A percentile compares a stretch with the other conserved stretches of the same genome.
phyloP scores from a whole-genome alignment of 805 yeast species.

The Blastobotrys mokoenaii region DNA sequence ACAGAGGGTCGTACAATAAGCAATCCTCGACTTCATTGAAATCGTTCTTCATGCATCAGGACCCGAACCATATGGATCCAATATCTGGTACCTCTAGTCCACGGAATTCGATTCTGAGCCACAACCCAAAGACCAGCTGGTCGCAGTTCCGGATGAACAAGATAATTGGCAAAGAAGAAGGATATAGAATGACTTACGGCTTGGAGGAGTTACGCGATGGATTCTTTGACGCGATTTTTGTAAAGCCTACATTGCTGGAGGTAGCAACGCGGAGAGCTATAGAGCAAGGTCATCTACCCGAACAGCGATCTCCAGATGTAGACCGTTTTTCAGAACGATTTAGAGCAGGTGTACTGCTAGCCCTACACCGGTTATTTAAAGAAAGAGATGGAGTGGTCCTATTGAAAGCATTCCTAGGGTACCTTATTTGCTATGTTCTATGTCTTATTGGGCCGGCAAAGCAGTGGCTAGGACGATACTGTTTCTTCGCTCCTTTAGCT shows the following conservation, averaged over 20 bases:
- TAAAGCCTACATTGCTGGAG: conserved; percentile 22
- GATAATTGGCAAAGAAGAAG: conserved; percentile 19
- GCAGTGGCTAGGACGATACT: conserved; percentile 36
- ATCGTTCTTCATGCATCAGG: neutral
- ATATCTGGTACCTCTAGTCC: too few species aligned
- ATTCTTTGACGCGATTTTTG: conserved; percentile 39
- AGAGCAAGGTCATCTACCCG: neutral
- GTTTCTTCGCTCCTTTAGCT: conserved; percentile 37
- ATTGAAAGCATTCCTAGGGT: conserved; percentile 33
- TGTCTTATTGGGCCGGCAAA: conserved; percentile 34
- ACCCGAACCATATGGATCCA: too few species aligned
- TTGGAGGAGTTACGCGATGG: conserved; percentile 42
- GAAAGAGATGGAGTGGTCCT: conserved; percentile 5
- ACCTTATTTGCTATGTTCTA: conserved; percentile 32
- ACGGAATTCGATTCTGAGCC: neutral
- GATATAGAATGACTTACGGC: conserved; percentile 30
- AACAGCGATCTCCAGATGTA: neutral
- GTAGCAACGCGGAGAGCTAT: neutral
- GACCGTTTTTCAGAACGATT: neutral
- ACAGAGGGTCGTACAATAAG: conserved; percentile 6
- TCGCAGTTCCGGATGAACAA: conserved; percentile 7
- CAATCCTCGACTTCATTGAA: neutral
- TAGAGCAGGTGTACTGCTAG: neutral
- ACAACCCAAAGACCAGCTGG: neutral
- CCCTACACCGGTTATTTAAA: neutral